Evolutionary conservation across 1,139 yeast genomes (phyloP).

Genomic region (Zygosaccharomyces sapae): DNA sequence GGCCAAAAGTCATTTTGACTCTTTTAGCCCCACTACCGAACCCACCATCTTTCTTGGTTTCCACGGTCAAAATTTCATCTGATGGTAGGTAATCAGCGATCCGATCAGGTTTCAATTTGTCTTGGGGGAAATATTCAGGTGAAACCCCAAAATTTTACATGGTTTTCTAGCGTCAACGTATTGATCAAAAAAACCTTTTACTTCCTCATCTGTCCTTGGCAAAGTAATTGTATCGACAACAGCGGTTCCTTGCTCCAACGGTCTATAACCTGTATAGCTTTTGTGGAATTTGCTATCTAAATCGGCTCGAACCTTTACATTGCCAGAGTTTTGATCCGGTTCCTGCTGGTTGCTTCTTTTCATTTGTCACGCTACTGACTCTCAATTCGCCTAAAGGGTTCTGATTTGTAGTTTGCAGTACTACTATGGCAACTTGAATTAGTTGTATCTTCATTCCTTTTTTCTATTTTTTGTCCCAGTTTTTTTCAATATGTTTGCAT

Average conservation of each 20-base stretch:
- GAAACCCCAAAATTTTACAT: constrained; percentile 23
- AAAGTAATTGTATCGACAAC: constrained; percentile 19
- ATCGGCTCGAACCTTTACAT: constrained; percentile 5
- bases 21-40: constrained; percentile 61
- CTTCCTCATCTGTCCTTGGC: constrained; percentile 18
- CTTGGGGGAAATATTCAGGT: constrained; percentile 18
- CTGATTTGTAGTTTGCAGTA: not conserved
- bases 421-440: not conserved
- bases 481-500: not conserved
- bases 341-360: constrained; percentile 3
- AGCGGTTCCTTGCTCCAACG: constrained; percentile 7
- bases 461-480: not conserved
- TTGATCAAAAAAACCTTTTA: constrained; percentile 15
- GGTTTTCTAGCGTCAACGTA: constrained; percentile 24
- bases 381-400: not conserved
- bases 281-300: constrained; percentile 12
- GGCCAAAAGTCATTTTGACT: constrained; percentile 45
- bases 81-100: constrained; percentile 38
- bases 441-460: not conserved
- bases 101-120: constrained; percentile 37
- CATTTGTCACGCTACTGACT: not conserved
- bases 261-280: constrained; percentile 18
- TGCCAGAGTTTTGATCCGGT: not conserved
- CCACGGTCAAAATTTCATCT: constrained; percentile 48
- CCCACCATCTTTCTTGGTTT: constrained; percentile 53